Conservation (phyloP, 2,329 filamentous ascomycete genomes). For the Alternaria sp. region DNA sequence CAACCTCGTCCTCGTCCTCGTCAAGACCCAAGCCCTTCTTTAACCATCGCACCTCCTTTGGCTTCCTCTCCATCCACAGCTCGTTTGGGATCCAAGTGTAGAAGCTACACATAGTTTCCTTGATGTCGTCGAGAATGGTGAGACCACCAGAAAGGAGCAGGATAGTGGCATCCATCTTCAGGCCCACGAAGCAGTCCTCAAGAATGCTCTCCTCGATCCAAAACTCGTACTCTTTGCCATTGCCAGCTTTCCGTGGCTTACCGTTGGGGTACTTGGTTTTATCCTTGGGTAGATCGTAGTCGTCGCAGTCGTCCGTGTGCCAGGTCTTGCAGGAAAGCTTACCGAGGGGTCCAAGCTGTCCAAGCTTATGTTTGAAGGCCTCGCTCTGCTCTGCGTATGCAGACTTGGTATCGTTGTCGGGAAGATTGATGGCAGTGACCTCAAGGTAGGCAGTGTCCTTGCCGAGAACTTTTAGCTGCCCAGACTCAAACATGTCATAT, state of each 20-base stretch:
- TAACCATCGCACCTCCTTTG: conserved; percentile 38
- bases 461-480: conserved; percentile 29
- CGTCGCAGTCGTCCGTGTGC: conserved; percentile 52
- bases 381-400: conserved; percentile 58
- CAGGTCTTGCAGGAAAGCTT: conserved; percentile 63
- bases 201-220: conserved; percentile 73
- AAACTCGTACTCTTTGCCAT: conserved; percentile 62
- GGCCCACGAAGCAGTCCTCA: conserved; percentile 66
- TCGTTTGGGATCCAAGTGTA: conserved; percentile 57
- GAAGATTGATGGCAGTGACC: conserved; percentile 60
- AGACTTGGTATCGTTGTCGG: conserved; percentile 51
- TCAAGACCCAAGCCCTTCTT: conserved; percentile 31
- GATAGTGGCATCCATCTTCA: conserved; percentile 55
- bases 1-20: conserved; percentile 24
- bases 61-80: conserved; percentile 44
- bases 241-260: conserved; percentile 26
- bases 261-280: conserved; percentile 37
- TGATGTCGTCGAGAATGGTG: conserved; percentile 50
- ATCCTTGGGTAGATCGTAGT: conserved; percentile 51
- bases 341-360: conserved; percentile 61
- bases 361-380: conserved; percentile 45
- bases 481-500: conserved; percentile 48
- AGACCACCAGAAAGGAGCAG: conserved; percentile 37
- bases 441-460: conserved; percentile 47
- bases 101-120: conserved; percentile 54